phyloP scores from a whole-genome alignment of 1,284 basidiomycete species.

The Rhodotorula mucilaginosa region DNA sequence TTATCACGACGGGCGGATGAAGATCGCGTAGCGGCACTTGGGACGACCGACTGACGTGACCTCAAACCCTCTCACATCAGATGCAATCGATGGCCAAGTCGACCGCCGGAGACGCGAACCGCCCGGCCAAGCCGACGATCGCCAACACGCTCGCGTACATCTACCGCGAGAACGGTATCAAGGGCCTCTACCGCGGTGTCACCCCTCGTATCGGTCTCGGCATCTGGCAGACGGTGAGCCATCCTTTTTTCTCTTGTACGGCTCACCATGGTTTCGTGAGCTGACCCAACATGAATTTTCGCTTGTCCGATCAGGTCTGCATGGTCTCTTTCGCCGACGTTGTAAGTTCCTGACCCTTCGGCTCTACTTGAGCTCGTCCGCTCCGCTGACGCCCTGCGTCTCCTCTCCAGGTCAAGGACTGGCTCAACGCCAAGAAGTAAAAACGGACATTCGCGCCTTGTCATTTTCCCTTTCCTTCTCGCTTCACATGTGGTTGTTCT shows the following conservation, averaged over 20 bases:
- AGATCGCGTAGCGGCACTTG: too few relatives aligned
- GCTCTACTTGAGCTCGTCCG: accelerated
- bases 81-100: constrained; percentile 98
- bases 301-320: constrained; percentile 58
- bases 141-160: constrained; percentile 82
- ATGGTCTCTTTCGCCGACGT: constrained; percentile 98
- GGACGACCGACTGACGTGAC: not conserved
- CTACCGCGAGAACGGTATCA: constrained; percentile 94
- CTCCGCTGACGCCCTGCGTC: too few relatives aligned
- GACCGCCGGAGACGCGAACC: constrained; percentile 59
- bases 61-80: constrained; percentile 45
- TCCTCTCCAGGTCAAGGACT: constrained; percentile 48
- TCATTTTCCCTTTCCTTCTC: not conserved
- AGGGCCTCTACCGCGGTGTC: constrained; percentile 95
- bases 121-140: constrained; percentile 85
- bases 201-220: constrained; percentile 94
- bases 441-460: not conserved
- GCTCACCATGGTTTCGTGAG: not conserved
- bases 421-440: constrained; percentile 22
- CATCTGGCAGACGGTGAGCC: constrained; percentile 77
- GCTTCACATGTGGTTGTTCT: not conserved
- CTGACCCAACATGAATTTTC: not conserved
- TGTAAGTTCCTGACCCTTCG: constrained; percentile 45
- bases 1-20: not conserved
- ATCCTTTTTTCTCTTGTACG: constrained; percentile 5